Evolutionary conservation across 352 stramenopile genomes (phyloP).

Genomic region (Phytophthora gonapodyides): DNA sequence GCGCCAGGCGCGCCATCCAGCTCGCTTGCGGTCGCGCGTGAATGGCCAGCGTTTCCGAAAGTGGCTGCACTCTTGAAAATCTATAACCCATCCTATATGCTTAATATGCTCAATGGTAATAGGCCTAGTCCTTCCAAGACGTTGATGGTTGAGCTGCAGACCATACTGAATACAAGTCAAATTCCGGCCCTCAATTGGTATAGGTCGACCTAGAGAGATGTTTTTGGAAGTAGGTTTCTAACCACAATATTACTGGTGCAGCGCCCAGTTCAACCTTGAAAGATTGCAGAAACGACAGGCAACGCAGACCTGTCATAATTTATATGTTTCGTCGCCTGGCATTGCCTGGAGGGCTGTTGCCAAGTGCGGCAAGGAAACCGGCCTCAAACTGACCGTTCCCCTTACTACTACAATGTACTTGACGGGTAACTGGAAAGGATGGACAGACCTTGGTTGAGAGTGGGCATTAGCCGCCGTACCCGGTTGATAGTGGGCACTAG

Average conservation of each 20-base stretch:
- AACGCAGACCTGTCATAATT: not conserved
- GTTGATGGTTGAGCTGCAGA: not conserved
- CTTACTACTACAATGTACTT: too few relatives aligned
- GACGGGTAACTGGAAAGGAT: too few relatives aligned
- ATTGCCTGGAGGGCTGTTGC: not conserved
- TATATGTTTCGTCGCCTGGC: not conserved
- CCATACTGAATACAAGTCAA: conserved; percentile 7
- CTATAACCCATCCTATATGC: conserved; percentile 2
- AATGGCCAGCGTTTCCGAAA: conserved; percentile 2
- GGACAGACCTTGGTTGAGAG: too few relatives aligned
- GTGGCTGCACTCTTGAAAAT: conserved; percentile 3
- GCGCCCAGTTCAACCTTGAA: not conserved
- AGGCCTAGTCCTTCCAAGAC: not conserved
- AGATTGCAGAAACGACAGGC: conserved; percentile 1
- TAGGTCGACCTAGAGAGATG: not conserved
- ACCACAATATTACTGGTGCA: not conserved
- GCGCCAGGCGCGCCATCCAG: not conserved
- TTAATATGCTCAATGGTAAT: conserved; percentile 8
- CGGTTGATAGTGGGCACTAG: too few relatives aligned
- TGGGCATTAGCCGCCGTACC: too few relatives aligned
- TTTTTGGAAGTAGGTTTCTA: not conserved
- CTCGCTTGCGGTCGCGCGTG: not conserved
- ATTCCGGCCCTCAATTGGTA: not conserved
- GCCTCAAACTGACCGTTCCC: conserved; percentile 6
- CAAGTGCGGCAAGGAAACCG: conserved; percentile 3